Evolutionary conservation across 1,284 basidiomycete species (phyloP).

Genomic region (Cystobasidium sp.): DNA sequence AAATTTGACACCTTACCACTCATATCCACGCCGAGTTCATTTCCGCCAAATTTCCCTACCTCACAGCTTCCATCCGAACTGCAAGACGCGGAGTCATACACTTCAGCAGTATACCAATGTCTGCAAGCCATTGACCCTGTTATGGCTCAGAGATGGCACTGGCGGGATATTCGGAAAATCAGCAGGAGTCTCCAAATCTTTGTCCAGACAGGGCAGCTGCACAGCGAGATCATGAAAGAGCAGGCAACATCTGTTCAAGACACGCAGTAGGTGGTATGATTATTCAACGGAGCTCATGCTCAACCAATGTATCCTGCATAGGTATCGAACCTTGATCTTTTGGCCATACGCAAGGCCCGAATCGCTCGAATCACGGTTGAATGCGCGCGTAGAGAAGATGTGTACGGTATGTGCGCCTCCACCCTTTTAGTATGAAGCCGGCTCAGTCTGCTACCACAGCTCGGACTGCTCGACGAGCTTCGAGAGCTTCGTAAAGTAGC

Average conservation of each 20-base stretch:
- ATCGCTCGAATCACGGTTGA: slow-evolving; percentile 70
- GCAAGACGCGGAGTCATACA: slow-evolving; percentile 61
- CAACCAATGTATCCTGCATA: slow-evolving; percentile 54
- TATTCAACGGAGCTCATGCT: slow-evolving; percentile 43
- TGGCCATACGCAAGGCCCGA: slow-evolving; percentile 85
- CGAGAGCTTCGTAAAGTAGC: slow-evolving; percentile 58
- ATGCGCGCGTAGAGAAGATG: slow-evolving; percentile 86
- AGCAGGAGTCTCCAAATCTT: slow-evolving; percentile 78
- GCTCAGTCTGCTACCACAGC: slow-evolving; percentile 58
- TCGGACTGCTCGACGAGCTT: slow-evolving; percentile 85
- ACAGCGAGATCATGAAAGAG: slow-evolving; percentile 71
- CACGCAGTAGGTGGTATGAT: slow-evolving; percentile 52
- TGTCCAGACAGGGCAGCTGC: slow-evolving; percentile 69
- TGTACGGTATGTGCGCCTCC: slow-evolving; percentile 64
- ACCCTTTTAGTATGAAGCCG: not conserved
- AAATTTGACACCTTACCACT: slow-evolving; percentile 46
- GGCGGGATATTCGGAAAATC: slow-evolving; percentile 90
- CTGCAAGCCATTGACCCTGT: slow-evolving; percentile 72
- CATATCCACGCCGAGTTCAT: slow-evolving; percentile 47
- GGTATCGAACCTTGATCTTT: slow-evolving; percentile 82
- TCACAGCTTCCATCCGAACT: slow-evolving; percentile 64
- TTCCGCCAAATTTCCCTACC: slow-evolving; percentile 49
- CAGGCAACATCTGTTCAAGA: slow-evolving; percentile 56
- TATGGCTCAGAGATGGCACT: slow-evolving; percentile 89
- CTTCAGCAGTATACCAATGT: slow-evolving; percentile 69